phyloP scores from a whole-genome alignment of 2,329 filamentous ascomycete species.

The Claviceps paspali region DNA sequence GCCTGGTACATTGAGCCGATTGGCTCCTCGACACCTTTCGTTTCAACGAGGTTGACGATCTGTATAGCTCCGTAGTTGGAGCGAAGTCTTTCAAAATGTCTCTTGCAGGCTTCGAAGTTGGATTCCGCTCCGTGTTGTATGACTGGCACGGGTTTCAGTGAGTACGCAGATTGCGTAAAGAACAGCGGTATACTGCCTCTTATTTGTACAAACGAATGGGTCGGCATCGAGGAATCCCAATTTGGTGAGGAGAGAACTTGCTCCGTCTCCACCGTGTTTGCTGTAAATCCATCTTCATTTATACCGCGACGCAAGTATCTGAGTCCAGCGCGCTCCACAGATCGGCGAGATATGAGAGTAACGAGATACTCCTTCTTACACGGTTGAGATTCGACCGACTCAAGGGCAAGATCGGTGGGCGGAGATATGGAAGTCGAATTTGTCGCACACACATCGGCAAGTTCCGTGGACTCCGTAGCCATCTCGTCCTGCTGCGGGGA shows the following conservation, averaged over 20 bases:
- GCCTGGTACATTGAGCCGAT: conserved; percentile 67
- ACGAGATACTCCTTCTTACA: conserved; percentile 52
- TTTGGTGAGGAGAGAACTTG: conserved; percentile 66
- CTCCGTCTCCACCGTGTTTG: conserved; percentile 89
- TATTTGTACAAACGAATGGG: conserved; percentile 75
- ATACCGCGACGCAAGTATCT: conserved; percentile 82
- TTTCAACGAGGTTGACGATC: conserved; percentile 75
- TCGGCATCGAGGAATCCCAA: conserved; percentile 46
- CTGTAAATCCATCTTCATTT: conserved; percentile 75
- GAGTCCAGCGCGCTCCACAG: conserved; percentile 70
- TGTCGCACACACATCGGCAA: conserved; percentile 22
- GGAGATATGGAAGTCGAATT: conserved; percentile 13
- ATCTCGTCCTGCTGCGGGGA: conserved; percentile 38
- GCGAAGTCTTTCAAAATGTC: conserved; percentile 59
- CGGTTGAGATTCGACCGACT: conserved; percentile 26
- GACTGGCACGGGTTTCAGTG: conserved; percentile 72
- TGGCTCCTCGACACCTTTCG: conserved; percentile 64
- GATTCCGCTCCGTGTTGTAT: conserved; percentile 66
- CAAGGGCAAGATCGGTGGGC: conserved; percentile 11
- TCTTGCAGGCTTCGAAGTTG: conserved; percentile 64
- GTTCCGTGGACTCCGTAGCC: conserved; percentile 30
- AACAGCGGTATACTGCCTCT: conserved; percentile 87
- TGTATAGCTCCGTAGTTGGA: conserved; percentile 63
- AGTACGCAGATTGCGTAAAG: conserved; percentile 90
- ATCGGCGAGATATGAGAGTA: conserved; percentile 85